phyloP scores from a whole-genome alignment of 495 filamentous ascomycete species.

The Letharia columbiana region DNA sequence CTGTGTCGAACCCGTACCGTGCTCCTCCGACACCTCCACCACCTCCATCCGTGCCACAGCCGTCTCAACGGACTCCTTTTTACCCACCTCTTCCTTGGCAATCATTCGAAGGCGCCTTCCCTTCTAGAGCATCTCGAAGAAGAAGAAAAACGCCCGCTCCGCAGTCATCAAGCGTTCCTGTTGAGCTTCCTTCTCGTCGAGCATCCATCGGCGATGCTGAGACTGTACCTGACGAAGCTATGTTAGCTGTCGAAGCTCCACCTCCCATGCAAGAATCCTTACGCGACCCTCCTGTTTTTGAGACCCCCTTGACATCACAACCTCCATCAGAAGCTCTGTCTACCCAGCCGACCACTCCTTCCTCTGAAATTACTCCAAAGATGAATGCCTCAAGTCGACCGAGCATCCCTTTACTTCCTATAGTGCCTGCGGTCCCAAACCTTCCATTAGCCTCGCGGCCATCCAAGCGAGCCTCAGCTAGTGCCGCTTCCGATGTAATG shows the following conservation, averaged over 20 bases:
- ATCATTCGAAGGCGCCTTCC: conserved; percentile 62
- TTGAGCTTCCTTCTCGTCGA: conserved; percentile 23
- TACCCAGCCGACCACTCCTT: conserved; percentile 65
- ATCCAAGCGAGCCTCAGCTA: conserved; percentile 36
- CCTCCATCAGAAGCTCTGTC: conserved; percentile 56
- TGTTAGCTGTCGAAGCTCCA: conserved; percentile 29
- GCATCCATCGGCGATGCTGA: conserved; percentile 4
- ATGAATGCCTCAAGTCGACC: conserved; percentile 32
- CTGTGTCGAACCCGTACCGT: conserved; percentile 35
- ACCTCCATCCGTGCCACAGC: conserved; percentile 48
- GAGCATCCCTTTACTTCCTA: conserved; percentile 53
- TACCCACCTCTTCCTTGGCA: conserved; percentile 70
- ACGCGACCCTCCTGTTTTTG: conserved; percentile 44
- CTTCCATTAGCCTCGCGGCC: conserved; percentile 36
- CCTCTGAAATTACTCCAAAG: conserved; percentile 44
- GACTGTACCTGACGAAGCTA: conserved; percentile 19
- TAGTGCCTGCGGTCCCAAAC: conserved; percentile 60
- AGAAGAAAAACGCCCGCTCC: conserved; percentile 22
- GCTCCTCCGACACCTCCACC: conserved; percentile 36
- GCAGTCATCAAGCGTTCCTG: conserved; percentile 21
- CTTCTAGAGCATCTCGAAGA: conserved; percentile 37
- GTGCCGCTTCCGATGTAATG: conserved; percentile 33
- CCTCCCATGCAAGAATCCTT: conserved; percentile 26
- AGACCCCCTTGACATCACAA: conserved; percentile 59
- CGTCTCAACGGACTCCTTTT: conserved; percentile 48